Percentiles rank a stretch among this genome's conserved stretches.
Conservation (phyloP, 768 basidiomycete genomes). For the Omphalotus guepiniiformis region DNA sequence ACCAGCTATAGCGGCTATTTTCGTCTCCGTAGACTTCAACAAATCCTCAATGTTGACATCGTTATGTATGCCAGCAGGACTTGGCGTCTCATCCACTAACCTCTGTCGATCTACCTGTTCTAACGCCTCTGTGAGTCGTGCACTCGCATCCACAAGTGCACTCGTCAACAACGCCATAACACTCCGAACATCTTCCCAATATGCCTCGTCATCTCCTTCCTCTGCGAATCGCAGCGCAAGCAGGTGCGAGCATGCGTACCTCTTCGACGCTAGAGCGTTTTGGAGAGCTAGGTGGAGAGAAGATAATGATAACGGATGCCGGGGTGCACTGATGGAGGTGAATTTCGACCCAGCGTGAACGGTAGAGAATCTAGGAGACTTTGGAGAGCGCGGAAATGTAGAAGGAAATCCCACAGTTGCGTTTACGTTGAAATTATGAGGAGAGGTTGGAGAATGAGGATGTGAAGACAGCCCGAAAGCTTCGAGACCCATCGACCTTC, state of each 20-base stretch:
- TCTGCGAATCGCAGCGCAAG: slow-evolving; percentile 72
- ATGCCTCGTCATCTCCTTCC: slow-evolving; percentile 67
- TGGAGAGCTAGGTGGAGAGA: slow-evolving; percentile 59
- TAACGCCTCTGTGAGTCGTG: slow-evolving; percentile 58
- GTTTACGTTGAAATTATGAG: slow-evolving; percentile 13
- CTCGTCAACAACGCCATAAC: slow-evolving; percentile 68
- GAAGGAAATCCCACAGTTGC: slow-evolving; percentile 11
- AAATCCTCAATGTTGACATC: not conserved
- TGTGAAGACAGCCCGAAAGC: slow-evolving; percentile 36
- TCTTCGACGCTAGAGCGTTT: slow-evolving; percentile 63
- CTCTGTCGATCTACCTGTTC: slow-evolving; percentile 54
- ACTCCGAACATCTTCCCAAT: slow-evolving; percentile 82
- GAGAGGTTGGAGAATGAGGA: slow-evolving; percentile 11
- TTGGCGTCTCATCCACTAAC: slow-evolving; percentile 47
- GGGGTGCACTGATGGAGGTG: slow-evolving; percentile 53
- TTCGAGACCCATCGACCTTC: slow-evolving; percentile 45
- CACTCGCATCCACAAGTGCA: slow-evolving; percentile 60
- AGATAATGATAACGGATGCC: slow-evolving; percentile 66
- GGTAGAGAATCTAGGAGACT: slow-evolving; percentile 27
- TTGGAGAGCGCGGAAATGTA: slow-evolving; percentile 27
- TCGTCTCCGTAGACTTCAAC: not conserved
- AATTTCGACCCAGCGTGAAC: slow-evolving; percentile 53
- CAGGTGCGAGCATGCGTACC: slow-evolving; percentile 76
- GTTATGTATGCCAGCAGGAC: slow-evolving; percentile 18
- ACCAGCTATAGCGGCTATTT: slow-evolving; percentile 2